A percentile compares a stretch with the other conserved stretches of the same genome.
These are phyloP conservation scores for Diphasiastrum complanatum DNA, from an alignment of 83 land plant genomes.

Conservation along the genomic window DNA sequence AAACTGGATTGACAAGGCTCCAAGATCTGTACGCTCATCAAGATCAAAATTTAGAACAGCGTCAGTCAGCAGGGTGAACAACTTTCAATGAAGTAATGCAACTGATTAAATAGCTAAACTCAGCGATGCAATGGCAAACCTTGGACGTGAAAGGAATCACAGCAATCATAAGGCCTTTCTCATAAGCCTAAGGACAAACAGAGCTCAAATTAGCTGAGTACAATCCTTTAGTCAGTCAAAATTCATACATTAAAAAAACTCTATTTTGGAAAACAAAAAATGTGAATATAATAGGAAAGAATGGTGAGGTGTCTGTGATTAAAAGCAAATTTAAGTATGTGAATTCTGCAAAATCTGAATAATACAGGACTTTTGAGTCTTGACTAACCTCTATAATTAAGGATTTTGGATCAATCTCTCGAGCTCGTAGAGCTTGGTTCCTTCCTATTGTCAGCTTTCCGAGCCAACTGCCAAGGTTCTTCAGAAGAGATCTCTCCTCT, in stretches of 20 bases:
- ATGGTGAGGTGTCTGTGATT: no score
- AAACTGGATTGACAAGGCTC: conserved; percentile 87
- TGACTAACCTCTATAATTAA: conserved; percentile 72
- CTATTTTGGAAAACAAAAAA: no score
- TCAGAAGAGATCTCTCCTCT: conserved; percentile 87
- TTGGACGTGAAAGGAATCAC: conserved; percentile 97
- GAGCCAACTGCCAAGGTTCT: conserved; percentile 10
- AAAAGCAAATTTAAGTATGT: no score
- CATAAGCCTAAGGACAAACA: conserved; percentile 86
- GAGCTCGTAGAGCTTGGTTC: background rate
- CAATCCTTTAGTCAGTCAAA: no score
- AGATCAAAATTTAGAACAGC: background rate
- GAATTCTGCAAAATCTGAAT: no score
- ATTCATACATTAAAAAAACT: no score
- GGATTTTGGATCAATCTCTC: conserved; percentile 8
- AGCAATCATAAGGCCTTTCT: conserved; percentile 97
- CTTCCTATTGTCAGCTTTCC: conserved; percentile 16
- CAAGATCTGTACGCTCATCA: conserved; percentile 42
- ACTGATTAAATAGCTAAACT: background rate
- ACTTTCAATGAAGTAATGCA: background rate
- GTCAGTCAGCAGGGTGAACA: background rate
- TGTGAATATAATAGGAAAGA: no score
- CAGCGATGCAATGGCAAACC: conserved; percentile 33
- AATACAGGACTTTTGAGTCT: no score
- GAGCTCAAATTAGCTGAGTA: conserved; percentile 8